Conservation (phyloP, 176 grass and related monocot species). For the Aegilops bicornis region DNA sequence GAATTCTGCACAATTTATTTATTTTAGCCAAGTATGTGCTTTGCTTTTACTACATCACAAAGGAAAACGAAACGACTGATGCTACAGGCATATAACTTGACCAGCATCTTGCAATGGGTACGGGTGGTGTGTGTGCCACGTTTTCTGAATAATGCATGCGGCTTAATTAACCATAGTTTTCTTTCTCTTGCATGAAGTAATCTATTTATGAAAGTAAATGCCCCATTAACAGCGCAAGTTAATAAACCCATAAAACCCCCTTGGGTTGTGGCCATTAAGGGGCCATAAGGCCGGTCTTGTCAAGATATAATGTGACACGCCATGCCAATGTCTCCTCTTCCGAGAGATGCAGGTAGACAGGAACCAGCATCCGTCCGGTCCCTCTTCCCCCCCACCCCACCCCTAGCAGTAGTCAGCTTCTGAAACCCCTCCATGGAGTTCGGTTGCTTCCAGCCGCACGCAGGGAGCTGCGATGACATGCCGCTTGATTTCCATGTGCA, state of each 20-base stretch:
- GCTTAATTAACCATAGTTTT: constrained; percentile 14
- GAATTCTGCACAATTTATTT: not conserved
- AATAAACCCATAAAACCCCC: constrained; percentile 31
- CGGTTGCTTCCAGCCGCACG: constrained; percentile 38
- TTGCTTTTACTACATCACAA: not conserved
- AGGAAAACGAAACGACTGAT: not conserved
- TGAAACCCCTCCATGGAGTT: constrained; percentile 52
- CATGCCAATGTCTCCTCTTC: constrained; percentile 15
- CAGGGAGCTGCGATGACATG: constrained; percentile 22
- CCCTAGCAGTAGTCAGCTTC: not conserved
- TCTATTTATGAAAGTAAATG: constrained; percentile 41
- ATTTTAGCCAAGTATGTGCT: too few relatives aligned
- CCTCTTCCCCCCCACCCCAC: not conserved
- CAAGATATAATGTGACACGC: constrained; percentile 38
- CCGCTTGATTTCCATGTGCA: constrained; percentile 33
- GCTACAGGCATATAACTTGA: not conserved
- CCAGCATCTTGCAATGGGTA: not conserved
- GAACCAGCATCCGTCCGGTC: not conserved
- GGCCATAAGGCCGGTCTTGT: constrained; percentile 12
- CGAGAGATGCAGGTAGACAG: constrained; percentile 26
- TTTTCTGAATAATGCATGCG: not conserved
- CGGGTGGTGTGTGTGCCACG: constrained; percentile 22
- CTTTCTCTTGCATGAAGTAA: constrained; percentile 28
- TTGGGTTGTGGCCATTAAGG: constrained; percentile 30
- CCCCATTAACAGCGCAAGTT: constrained; percentile 30